Evolutionary conservation across 2,329 filamentous ascomycete species (phyloP).

Genomic region (Hypoxylon sp.): DNA sequence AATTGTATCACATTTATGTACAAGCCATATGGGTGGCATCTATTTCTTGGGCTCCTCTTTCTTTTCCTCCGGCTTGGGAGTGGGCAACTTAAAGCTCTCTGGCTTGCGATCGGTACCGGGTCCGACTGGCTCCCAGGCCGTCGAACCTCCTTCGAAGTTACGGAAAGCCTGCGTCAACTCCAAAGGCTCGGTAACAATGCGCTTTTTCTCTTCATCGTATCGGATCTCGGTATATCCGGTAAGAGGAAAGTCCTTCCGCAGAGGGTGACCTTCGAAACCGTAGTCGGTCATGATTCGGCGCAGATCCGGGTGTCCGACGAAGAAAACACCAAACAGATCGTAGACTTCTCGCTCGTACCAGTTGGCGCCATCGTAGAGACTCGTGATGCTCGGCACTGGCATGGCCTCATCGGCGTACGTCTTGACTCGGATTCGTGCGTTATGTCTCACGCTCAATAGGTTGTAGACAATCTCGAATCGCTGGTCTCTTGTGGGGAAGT

Average conservation of each 20-base stretch:
- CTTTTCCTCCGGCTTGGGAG: constrained; percentile 93
- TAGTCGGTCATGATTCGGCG: constrained; percentile 99
- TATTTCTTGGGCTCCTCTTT: constrained; percentile 95
- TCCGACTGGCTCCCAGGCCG: constrained; percentile 76
- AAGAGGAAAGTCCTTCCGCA: constrained; percentile 97
- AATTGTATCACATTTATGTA: constrained; percentile 55
- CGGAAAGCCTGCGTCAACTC: constrained; percentile 98
- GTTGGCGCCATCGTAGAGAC: constrained; percentile 93
- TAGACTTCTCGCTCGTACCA: constrained; percentile 99
- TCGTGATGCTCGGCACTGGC: constrained; percentile 88
- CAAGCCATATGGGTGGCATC: constrained; percentile 50
- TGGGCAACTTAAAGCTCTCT: constrained; percentile 92
- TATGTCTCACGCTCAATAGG: constrained; percentile 93
- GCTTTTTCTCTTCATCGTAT: constrained; percentile 99
- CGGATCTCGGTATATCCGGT: constrained; percentile 98
- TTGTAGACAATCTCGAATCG: constrained; percentile 99
- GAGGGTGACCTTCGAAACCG: constrained; percentile 96
- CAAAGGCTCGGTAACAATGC: constrained; percentile 96
- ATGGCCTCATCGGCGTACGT: constrained; percentile 98
- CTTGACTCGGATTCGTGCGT: constrained; percentile 96
- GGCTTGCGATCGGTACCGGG: constrained; percentile 83
- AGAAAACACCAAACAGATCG: constrained; percentile 98
- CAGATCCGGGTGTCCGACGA: constrained; percentile 93
- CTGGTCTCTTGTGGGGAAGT: constrained; percentile 95
- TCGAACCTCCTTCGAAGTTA: constrained; percentile 93